Percentiles rank a stretch among this genome's conserved stretches.
Conservation (phyloP, 495 filamentous ascomycete genomes). For the Letharia lupina region DNA sequence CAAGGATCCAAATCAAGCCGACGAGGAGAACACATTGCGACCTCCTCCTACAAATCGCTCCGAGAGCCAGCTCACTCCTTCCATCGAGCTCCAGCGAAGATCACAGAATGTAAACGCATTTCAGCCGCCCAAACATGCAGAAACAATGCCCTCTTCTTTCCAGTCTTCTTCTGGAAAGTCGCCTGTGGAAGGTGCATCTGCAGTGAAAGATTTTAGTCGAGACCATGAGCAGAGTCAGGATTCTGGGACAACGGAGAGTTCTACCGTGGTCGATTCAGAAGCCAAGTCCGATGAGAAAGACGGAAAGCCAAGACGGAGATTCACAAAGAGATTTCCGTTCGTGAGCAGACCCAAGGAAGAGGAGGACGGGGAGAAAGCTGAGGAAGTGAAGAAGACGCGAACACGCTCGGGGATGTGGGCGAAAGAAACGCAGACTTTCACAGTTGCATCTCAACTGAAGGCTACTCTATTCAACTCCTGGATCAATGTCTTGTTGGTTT, state of each 20-base stretch:
- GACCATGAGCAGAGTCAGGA: conserved; percentile 20
- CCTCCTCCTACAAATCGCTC: conserved; percentile 16
- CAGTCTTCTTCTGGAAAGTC: conserved; percentile 8
- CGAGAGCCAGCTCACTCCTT: conserved; percentile 12
- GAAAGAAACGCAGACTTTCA: conserved; percentile 44
- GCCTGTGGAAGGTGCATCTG: not conserved
- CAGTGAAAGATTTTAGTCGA: conserved; percentile 11
- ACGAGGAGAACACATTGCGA: conserved; percentile 17
- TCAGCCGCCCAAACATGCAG: conserved; percentile 20
- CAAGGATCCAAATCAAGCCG: not conserved
- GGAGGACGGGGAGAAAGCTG: not conserved
- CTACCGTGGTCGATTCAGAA: not conserved
- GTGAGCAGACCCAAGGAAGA: not conserved
- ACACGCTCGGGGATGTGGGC: conserved; percentile 27
- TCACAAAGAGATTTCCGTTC: not conserved
- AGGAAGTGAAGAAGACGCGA: conserved; percentile 24
- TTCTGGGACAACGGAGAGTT: conserved; percentile 16
- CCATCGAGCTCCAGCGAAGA: conserved; percentile 11
- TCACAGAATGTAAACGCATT: conserved; percentile 2
- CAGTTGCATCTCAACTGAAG: conserved; percentile 58
- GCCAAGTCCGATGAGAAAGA: conserved; percentile 9
- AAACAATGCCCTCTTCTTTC: conserved; percentile 21
- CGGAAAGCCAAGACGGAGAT: conserved; percentile 1
- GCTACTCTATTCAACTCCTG: conserved; percentile 69
- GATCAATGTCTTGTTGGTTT: conserved; percentile 75